phyloP scores from a whole-genome alignment of 768 basidiomycete genomes.

The Amanita brunnescens region DNA sequence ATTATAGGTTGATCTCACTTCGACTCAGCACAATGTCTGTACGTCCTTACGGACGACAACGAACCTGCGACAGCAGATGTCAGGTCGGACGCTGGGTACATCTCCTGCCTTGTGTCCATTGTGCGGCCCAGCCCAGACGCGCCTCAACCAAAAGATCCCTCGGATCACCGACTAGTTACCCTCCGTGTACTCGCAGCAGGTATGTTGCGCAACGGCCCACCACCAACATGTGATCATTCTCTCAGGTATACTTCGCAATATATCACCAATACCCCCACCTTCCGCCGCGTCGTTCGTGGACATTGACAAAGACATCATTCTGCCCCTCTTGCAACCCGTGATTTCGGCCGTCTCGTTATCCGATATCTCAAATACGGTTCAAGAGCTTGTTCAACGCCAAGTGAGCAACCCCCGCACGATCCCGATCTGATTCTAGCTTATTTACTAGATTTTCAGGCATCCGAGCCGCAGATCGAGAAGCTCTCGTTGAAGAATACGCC shows the following conservation, averaged over 20 bases:
- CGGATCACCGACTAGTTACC: constrained; percentile 40
- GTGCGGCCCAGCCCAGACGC: constrained; percentile 28
- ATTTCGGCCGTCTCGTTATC: constrained; percentile 50
- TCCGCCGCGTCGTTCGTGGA: constrained; percentile 53
- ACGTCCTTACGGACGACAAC: constrained; percentile 91
- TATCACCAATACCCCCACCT: constrained; percentile 68
- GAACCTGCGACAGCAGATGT: constrained; percentile 61
- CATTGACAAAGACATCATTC: constrained; percentile 60
- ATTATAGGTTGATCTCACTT: constrained; percentile 1
- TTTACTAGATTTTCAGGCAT: constrained; percentile 26
- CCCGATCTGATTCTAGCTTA: constrained; percentile 1
- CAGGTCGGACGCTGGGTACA: constrained; percentile 48
- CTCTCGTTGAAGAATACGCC: constrained; percentile 57
- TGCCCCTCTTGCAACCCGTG: constrained; percentile 63
- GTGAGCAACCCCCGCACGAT: constrained; percentile 23
- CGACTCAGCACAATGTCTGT: constrained; percentile 75
- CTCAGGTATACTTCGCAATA: constrained; percentile 67
- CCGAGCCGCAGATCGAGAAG: constrained; percentile 45
- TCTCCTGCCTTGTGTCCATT: constrained; percentile 58
- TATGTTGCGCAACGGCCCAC: constrained; percentile 16
- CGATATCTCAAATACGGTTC: constrained; percentile 39
- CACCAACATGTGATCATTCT: not conserved
- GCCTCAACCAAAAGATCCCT: constrained; percentile 31
- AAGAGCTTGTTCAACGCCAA: constrained; percentile 42
- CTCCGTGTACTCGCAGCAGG: constrained; percentile 68